Evolutionary conservation across 306 rosid species (phyloP).

Genomic region (Lupinus albus): DNA sequence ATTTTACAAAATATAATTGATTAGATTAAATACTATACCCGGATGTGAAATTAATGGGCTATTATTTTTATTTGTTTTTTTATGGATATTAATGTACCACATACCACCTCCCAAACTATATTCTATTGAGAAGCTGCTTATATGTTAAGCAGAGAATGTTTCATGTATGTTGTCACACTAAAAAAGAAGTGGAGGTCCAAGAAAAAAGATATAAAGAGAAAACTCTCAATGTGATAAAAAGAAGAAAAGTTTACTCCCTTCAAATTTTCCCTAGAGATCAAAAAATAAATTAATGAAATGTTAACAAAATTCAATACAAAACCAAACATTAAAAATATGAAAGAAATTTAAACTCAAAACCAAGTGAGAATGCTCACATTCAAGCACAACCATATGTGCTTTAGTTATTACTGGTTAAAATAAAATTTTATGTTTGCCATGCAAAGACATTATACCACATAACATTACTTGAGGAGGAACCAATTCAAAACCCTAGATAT

Average conservation of each 20-base stretch:
- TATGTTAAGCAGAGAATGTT: conserved; percentile 58
- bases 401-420: conserved; percentile 47
- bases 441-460: conserved; percentile 68
- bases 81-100: conserved; percentile 25
- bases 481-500: conserved; percentile 65
- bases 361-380: conserved; percentile 49
- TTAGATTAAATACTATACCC: not conserved
- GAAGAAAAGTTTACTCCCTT: conserved; percentile 41
- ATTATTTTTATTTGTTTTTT: not conserved
- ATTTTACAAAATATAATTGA: too few relatives aligned
- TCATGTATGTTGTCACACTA: conserved; percentile 34
- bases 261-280: conserved; percentile 33
- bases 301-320: conserved; percentile 26
- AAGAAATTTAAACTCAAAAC: conserved; percentile 13
- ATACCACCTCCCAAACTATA: conserved; percentile 23
- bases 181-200: conserved; percentile 38
- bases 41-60: conserved; percentile 9
- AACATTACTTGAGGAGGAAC: conserved; percentile 38
- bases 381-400: conserved; percentile 44
- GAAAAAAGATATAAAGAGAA: conserved; percentile 36
- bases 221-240: conserved; percentile 40
- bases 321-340: not conserved
- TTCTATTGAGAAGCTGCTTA: conserved; percentile 44
- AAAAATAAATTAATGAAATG: conserved; percentile 3
- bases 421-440: conserved; percentile 56